Evolutionary conservation across 352 stramenopile species (phyloP), one percentile per base, ranked within the genome.

Genomic region (Phytophthora foliorum): DNA sequence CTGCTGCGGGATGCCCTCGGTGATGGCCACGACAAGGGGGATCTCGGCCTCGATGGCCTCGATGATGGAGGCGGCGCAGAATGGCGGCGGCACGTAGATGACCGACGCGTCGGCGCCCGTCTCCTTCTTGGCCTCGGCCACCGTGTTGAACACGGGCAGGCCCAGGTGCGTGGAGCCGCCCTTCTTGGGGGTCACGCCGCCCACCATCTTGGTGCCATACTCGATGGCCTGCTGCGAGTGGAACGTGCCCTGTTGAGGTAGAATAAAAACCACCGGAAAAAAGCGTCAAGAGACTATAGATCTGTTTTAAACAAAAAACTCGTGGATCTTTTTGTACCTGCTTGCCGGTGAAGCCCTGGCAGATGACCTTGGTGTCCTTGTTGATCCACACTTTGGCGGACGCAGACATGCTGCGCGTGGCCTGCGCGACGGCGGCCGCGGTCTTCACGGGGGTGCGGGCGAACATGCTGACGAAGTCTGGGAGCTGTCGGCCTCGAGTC

Each of bases 261-360:
- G 42, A n/a, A 57, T 6, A 29, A 36, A 58, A 17, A 72, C 51
- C 60, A 21, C 44, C 59, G 34, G 39, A 56, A 31, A 69, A 45
- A 36, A n/a, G 39, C 22, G 63, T 57, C 16, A n/a, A 57, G 22
- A 53, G 60, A 19, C 17, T 16, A 34, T 52, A 44, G 17, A 31
- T 53, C 31, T 39, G 14, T 54, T 36, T 64, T 69, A 57, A 38
- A 59, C 42, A 39, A 17, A 27, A 41, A 3, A 41, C 24, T 25
- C 13, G n/a, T n/a, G 21, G 42, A 61, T 67, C 46, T 65, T 72
- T 61, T 57, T 80, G 38, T 84, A 98, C 93, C 89, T 99, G 97
- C 84, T 99, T 99, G 74, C 98, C 98, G 50, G 98, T 99, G 80
- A 99, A 99, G 53, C 98, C 98, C 84, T 99, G 98, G 78, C 97